Conservation (phyloP, 345 rosid species). For the Diplotaxis tenuifolia region DNA sequence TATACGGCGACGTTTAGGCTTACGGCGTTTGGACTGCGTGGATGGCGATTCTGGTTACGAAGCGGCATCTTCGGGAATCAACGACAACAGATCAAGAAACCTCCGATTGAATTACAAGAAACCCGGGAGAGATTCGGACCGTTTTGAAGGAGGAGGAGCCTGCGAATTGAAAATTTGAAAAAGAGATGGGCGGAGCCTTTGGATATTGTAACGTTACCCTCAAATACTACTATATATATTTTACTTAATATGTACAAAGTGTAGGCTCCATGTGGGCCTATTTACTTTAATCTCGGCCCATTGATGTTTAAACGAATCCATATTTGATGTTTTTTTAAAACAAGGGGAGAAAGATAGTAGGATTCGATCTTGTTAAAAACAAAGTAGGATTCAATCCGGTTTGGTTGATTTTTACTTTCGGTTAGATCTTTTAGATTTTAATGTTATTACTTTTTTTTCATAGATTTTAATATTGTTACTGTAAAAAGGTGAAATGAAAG, state of each 20-base stretch:
- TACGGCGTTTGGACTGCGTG: slow-evolving; percentile 24
- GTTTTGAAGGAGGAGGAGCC: slow-evolving; percentile 24
- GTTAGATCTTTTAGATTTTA: too few species aligned
- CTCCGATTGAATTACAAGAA: slow-evolving; percentile 6
- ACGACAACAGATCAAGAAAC: neutral
- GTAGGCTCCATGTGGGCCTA: slow-evolving; percentile 21
- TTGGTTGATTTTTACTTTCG: too few species aligned
- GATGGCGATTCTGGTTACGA: slow-evolving; percentile 34
- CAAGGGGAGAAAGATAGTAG: too few species aligned
- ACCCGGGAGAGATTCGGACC: neutral
- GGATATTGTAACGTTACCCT: too few species aligned
- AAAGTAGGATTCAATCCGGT: too few species aligned
- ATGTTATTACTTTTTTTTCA: too few species aligned
- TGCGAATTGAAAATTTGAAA: slow-evolving; percentile 26
- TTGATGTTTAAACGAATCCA: neutral
- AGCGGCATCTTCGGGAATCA: slow-evolving; percentile 13
- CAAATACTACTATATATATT: too few species aligned
- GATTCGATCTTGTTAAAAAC: too few species aligned
- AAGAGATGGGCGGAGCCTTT: neutral
- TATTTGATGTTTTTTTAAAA: too few species aligned
- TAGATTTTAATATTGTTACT: too few species aligned
- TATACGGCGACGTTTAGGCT: neutral
- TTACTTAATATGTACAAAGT: neutral
- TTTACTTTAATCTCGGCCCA: neutral
- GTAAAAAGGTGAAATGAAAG: too few species aligned